A percentile compares a stretch with the other conserved stretches of the same genome.
phyloP scores from a whole-genome alignment of 257 asterid species.

The Capsicum rhomboideum region DNA sequence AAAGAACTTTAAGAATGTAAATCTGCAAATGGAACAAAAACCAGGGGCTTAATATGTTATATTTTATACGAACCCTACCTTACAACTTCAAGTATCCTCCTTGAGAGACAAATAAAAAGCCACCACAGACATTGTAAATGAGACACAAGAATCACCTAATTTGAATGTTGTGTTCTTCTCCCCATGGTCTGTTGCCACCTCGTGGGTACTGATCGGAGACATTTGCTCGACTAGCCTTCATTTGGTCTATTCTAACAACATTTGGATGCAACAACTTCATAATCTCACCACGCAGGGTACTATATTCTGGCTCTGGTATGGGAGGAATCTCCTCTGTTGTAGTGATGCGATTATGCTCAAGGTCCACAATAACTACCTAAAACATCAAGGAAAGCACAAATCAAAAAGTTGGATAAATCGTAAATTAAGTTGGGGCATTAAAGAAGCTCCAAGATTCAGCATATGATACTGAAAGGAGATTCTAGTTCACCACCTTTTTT shows the following conservation, averaged over 20 bases:
- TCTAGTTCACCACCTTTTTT: not conserved
- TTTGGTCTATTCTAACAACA: slow-evolving; percentile 80
- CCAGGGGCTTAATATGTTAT: not conserved
- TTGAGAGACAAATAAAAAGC: not conserved
- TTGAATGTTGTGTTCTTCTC: slow-evolving; percentile 72
- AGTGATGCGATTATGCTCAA: slow-evolving; percentile 77
- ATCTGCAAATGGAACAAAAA: slow-evolving; percentile 50
- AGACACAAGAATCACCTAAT: slow-evolving; percentile 54
- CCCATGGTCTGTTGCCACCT: slow-evolving; percentile 70
- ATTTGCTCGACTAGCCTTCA: slow-evolving; percentile 51
- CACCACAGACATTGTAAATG: slow-evolving; percentile 1
- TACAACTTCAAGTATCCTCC: not conserved
- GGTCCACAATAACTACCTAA: slow-evolving; percentile 96
- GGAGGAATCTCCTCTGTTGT: slow-evolving; percentile 94
- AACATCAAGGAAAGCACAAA: slow-evolving; percentile 10
- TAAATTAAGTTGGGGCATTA: not conserved
- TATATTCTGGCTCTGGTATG: slow-evolving; percentile 87
- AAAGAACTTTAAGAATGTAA: slow-evolving; percentile 76
- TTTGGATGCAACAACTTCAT: slow-evolving; percentile 65
- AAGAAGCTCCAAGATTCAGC: not conserved
- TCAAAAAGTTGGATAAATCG: not conserved
- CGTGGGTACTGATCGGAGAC: slow-evolving; percentile 24
- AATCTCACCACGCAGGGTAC: slow-evolving; percentile 69
- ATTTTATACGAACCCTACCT: slow-evolving; percentile 9
- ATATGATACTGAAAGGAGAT: not conserved